Percentiles rank a stretch among this genome's conserved stretches.
These are phyloP conservation scores for Termitomyces sp. DNA, from an alignment of 768 basidiomycete species.

Conservation along the genomic window DNA sequence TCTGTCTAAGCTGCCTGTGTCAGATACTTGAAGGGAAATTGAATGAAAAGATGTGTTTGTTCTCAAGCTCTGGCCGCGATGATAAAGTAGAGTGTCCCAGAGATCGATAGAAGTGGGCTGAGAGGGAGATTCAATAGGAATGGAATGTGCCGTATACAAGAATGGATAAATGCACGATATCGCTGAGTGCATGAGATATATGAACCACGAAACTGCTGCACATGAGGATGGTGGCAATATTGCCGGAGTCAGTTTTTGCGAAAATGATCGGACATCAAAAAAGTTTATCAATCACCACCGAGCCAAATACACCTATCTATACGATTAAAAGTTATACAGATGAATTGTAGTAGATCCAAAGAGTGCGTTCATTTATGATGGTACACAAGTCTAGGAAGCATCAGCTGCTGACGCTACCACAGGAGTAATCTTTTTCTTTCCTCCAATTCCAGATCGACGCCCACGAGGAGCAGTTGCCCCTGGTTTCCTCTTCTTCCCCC, in stretches of 20 bases:
- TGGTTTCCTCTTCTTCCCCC: conserved; percentile 38
- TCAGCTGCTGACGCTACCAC: conserved; percentile 2
- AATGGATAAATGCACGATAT: conserved; percentile 3
- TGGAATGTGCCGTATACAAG: conserved; percentile 7
- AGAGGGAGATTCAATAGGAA: conserved; percentile 7
- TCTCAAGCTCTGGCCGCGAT: not conserved
- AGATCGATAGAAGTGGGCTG: conserved; percentile 1
- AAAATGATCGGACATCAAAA: conserved; percentile 10
- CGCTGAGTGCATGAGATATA: conserved; percentile 15
- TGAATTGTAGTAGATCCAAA: not conserved
- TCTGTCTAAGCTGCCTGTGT: conserved; percentile 4
- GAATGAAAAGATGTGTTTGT: not conserved
- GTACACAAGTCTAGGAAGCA: not conserved
- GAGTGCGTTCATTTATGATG: conserved; percentile 2
- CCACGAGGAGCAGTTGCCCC: conserved; percentile 30
- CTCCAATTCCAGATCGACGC: conserved; percentile 26
- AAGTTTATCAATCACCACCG: not conserved
- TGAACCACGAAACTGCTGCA: conserved; percentile 12
- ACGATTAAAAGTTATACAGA: not conserved
- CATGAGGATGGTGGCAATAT: conserved; percentile 9
- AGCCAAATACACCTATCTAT: not conserved
- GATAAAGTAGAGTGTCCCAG: not conserved
- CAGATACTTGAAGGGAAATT: not conserved
- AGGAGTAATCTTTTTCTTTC: conserved; percentile 27
- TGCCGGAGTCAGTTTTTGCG: conserved; percentile 8